Conservation (phyloP, 2,329 filamentous ascomycete genomes). For the Volutella citrinella region DNA sequence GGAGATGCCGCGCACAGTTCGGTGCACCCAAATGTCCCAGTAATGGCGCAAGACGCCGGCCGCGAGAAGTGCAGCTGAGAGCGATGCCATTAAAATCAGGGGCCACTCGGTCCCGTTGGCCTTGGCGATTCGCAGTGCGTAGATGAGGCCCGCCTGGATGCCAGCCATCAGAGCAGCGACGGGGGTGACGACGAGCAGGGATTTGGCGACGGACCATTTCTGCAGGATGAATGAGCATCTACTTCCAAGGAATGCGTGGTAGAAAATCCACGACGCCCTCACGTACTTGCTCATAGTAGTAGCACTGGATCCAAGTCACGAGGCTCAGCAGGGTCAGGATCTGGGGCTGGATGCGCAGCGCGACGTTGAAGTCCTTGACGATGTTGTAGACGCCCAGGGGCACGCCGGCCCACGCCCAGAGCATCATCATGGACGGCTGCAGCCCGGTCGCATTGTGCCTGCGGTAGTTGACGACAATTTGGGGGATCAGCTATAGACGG, state of each 20-base stretch:
- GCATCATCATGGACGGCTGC: conserved; percentile 69
- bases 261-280: too few species aligned
- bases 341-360: conserved; percentile 41
- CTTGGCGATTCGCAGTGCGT: conserved; percentile 49
- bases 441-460: conserved; percentile 64
- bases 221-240: conserved; percentile 27
- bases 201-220: conserved; percentile 51
- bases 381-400: conserved; percentile 57
- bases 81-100: conserved; percentile 61
- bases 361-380: conserved; percentile 39
- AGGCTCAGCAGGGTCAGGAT: conserved; percentile 41
- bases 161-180: conserved; percentile 57
- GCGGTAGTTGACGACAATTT: conserved; percentile 66
- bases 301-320: conserved; percentile 42
- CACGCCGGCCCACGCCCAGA: conserved; percentile 66
- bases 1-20: conserved; percentile 67
- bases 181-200: conserved; percentile 44
- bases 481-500: conserved; percentile 57
- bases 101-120: conserved; percentile 54
- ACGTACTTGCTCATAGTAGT: conserved; percentile 38
- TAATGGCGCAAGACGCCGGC: conserved; percentile 67
- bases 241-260: too few species aligned
- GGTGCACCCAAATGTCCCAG: conserved; percentile 64
- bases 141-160: conserved; percentile 57
- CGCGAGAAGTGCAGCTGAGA: conserved; percentile 61